phyloP scores from a whole-genome alignment of 1,284 basidiomycete species.

The Leccinum holopus region DNA sequence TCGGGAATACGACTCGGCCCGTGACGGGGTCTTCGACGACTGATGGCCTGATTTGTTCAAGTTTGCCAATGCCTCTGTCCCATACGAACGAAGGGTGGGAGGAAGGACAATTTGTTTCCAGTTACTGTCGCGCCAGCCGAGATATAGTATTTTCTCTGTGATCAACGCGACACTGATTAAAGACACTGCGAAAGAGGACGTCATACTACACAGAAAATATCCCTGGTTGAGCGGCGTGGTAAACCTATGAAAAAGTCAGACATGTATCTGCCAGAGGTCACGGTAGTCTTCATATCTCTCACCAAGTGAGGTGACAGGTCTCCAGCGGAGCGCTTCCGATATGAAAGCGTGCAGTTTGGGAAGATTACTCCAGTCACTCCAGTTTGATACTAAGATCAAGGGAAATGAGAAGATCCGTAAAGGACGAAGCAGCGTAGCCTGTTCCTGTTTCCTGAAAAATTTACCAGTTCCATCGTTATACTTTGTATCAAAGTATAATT shows the following conservation, averaged over 20 bases:
- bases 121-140: slow-evolving; percentile 57
- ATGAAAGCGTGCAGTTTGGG: slow-evolving; percentile 59
- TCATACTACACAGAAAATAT: slow-evolving; percentile 53
- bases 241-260: slow-evolving; percentile 38
- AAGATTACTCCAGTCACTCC: slow-evolving; percentile 49
- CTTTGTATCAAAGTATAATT: not conserved
- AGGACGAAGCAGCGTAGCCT: slow-evolving; percentile 44
- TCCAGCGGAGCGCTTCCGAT: slow-evolving; percentile 61
- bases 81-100: not conserved
- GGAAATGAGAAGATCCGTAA: slow-evolving; percentile 25
- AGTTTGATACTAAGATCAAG: slow-evolving; percentile 38
- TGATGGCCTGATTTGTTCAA: slow-evolving; percentile 41
- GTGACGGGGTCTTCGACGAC: slow-evolving; percentile 25
- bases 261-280: not conserved
- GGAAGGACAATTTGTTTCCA: slow-evolving; percentile 55
- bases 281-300: slow-evolving; percentile 1
- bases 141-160: slow-evolving; percentile 52
- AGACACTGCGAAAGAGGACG: not conserved
- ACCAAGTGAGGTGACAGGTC: slow-evolving; percentile 56
- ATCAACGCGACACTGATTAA: not conserved
- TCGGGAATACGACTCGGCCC: slow-evolving; percentile 6
- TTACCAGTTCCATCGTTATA: slow-evolving; percentile 9
- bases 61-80: not conserved
- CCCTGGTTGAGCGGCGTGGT: slow-evolving; percentile 56
- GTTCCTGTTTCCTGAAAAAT: slow-evolving; percentile 22